A percentile compares a stretch with the other conserved stretches of the same genome.
Conservation (phyloP, 345 rosid species). For the Corchorus capsularis region DNA sequence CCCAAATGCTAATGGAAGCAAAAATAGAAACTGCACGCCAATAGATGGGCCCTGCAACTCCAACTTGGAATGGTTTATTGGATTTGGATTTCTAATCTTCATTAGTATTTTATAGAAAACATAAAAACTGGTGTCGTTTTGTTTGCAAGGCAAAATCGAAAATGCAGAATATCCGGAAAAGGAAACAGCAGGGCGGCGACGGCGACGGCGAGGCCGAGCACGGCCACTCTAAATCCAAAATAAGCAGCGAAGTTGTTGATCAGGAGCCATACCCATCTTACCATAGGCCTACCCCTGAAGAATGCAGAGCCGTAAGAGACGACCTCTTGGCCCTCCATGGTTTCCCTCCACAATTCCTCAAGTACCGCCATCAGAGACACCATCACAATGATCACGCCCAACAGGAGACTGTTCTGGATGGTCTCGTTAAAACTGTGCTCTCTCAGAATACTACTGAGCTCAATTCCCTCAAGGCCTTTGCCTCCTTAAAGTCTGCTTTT, state of each 20-base stretch:
- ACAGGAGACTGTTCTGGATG: constrained; percentile 78
- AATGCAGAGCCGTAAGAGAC: constrained; percentile 57
- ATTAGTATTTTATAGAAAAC: too few species aligned
- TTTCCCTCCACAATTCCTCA: constrained; percentile 57
- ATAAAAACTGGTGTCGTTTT: too few species aligned
- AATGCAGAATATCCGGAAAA: constrained; percentile 49
- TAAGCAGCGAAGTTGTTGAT: neutral
- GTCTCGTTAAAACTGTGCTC: constrained; percentile 66
- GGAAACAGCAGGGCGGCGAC: constrained; percentile 33
- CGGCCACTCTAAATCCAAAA: constrained; percentile 22
- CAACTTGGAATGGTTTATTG: too few species aligned
- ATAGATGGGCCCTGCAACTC: too few species aligned
- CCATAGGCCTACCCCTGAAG: constrained; percentile 49
- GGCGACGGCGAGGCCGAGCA: neutral
- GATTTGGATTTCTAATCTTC: too few species aligned
- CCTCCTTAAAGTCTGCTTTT: constrained; percentile 66
- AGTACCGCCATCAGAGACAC: constrained; percentile 60
- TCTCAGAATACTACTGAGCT: constrained; percentile 86
- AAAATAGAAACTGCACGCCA: too few species aligned
- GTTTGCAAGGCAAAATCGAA: neutral
- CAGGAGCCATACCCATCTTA: constrained; percentile 53
- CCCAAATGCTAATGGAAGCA: too few species aligned
- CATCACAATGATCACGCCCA: constrained; percentile 25
- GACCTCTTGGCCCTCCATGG: constrained; percentile 57
- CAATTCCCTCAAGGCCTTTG: constrained; percentile 76